Percentiles rank a stretch among this genome's conserved stretches.
Evolutionary conservation across 805 yeast genomes (phyloP).

Genomic region (Sugiyamaella boreocaroliniensis): DNA sequence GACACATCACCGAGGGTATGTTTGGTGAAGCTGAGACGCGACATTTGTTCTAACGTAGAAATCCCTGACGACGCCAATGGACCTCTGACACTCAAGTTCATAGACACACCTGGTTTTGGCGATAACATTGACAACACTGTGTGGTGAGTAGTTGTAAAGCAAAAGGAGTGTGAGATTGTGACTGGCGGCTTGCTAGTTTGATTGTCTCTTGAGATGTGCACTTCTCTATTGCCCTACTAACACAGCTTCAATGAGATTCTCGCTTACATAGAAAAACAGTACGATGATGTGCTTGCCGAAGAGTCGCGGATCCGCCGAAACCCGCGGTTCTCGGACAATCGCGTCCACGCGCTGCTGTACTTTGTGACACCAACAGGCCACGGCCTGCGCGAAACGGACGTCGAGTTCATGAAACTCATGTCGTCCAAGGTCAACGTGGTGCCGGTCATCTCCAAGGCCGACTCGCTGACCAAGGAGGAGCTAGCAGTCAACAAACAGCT

Average conservation of each 20-base stretch:
- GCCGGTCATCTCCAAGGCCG: slow-evolving; percentile 82
- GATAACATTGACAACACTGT: slow-evolving; percentile 62
- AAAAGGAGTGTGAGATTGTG: too few relatives aligned
- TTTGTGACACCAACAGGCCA: slow-evolving; percentile 57
- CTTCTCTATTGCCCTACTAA: slow-evolving; percentile 61
- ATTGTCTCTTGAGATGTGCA: too few relatives aligned
- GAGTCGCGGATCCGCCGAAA: slow-evolving; percentile 72
- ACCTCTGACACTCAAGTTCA: slow-evolving; percentile 50
- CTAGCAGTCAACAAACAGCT: slow-evolving; percentile 64
- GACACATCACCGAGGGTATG: slow-evolving; percentile 33
- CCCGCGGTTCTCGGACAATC: slow-evolving; percentile 61
- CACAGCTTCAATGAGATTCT: slow-evolving; percentile 40
- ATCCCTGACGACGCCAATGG: slow-evolving; percentile 64
- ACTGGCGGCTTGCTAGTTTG: too few relatives aligned
- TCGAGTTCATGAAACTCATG: slow-evolving; percentile 68
- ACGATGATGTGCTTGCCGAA: slow-evolving; percentile 64
- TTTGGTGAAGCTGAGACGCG: slow-evolving; percentile 27
- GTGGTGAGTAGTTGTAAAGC: slow-evolving; percentile 36
- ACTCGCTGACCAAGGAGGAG: slow-evolving; percentile 76
- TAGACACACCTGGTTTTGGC: slow-evolving; percentile 73
- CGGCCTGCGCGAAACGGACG: slow-evolving; percentile 60
- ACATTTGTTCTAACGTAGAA: slow-evolving; percentile 6
- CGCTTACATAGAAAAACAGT: slow-evolving; percentile 60
- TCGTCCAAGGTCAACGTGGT: slow-evolving; percentile 77
- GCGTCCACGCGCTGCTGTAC: slow-evolving; percentile 74